Percentiles rank a stretch among this genome's conserved stretches.
These are phyloP conservation scores for Claviceps fusiformis DNA, from an alignment of 2,329 filamentous ascomycete species.

Conservation along the genomic window DNA sequence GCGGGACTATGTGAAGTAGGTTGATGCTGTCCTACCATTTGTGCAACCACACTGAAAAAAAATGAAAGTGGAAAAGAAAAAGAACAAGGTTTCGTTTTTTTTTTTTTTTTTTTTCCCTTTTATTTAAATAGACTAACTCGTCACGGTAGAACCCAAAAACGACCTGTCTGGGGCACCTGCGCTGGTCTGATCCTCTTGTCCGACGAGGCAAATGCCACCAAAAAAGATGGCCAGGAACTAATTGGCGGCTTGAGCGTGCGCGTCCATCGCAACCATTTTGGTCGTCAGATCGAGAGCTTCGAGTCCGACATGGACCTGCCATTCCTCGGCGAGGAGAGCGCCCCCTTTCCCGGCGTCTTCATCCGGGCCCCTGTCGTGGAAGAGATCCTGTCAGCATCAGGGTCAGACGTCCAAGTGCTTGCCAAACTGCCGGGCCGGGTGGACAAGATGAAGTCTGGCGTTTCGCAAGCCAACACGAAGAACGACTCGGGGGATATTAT, in stretches of 20 bases:
- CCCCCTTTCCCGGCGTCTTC: slow-evolving; percentile 66
- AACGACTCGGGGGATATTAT: slow-evolving; percentile 61
- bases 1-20: slow-evolving; percentile 75
- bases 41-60: neutral
- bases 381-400: slow-evolving; percentile 44
- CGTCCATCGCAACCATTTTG: slow-evolving; percentile 91
- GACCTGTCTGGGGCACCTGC: slow-evolving; percentile 91
- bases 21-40: too few relatives aligned
- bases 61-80: neutral
- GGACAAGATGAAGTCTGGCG: slow-evolving; percentile 22
- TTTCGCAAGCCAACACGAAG: slow-evolving; percentile 23
- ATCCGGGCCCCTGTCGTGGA: slow-evolving; percentile 92
- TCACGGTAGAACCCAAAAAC: slow-evolving; percentile 47
- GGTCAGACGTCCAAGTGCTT: slow-evolving; percentile 32
- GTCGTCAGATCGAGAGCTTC: slow-evolving; percentile 85
- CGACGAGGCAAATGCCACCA: slow-evolving; percentile 75
- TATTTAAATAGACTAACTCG: too few relatives aligned
- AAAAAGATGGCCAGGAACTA: slow-evolving; percentile 81
- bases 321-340: slow-evolving; percentile 39
- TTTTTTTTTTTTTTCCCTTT: too few relatives aligned
- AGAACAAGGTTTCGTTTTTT: neutral
- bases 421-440: slow-evolving; percentile 32
- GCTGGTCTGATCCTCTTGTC: slow-evolving; percentile 86
- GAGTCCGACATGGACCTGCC: slow-evolving; percentile 59
- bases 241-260: slow-evolving; percentile 84